Evolutionary conservation across 1,139 yeast species (phyloP).

Genomic region (Yamadazyma jaroonii): DNA sequence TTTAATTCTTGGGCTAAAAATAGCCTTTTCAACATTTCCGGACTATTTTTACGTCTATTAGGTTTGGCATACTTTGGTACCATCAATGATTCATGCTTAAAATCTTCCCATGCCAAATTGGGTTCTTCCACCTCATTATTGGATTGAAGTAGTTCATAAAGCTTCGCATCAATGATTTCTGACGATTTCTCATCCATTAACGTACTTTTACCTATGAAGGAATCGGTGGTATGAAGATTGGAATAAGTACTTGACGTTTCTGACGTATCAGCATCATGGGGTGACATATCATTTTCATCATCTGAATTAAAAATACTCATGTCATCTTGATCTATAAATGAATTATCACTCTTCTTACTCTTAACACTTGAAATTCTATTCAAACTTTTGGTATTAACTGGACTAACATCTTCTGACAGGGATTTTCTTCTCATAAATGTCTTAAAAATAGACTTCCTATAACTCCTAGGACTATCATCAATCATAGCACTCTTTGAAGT

Average conservation of each 20-base stretch:
- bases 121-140: neutral
- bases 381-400: neutral
- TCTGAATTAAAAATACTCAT: slow-evolving; percentile 13
- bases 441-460: slow-evolving; percentile 15
- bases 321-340: slow-evolving; percentile 10
- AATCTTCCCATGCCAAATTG: slow-evolving; percentile 8
- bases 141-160: slow-evolving; percentile 4
- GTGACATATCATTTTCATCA: slow-evolving; percentile 9
- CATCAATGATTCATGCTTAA: slow-evolving; percentile 31
- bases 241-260: slow-evolving; percentile 14
- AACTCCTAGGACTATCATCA: slow-evolving; percentile 5
- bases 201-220: slow-evolving; percentile 4
- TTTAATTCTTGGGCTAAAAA: slow-evolving; percentile 81
- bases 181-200: slow-evolving; percentile 6
- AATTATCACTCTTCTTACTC: slow-evolving; percentile 2
- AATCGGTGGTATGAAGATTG: slow-evolving; percentile 9
- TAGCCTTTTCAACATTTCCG: slow-evolving; percentile 49
- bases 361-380: slow-evolving; percentile 2
- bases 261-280: slow-evolving; percentile 9
- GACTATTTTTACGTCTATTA: slow-evolving; percentile 42
- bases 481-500: slow-evolving; percentile 1
- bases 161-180: slow-evolving; percentile 7
- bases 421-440: slow-evolving; percentile 15
- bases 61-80: slow-evolving; percentile 56
- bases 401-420: neutral